Evolutionary conservation across 2,329 filamentous ascomycete species (phyloP).

Genomic region (Aspergillus glaucus): DNA sequence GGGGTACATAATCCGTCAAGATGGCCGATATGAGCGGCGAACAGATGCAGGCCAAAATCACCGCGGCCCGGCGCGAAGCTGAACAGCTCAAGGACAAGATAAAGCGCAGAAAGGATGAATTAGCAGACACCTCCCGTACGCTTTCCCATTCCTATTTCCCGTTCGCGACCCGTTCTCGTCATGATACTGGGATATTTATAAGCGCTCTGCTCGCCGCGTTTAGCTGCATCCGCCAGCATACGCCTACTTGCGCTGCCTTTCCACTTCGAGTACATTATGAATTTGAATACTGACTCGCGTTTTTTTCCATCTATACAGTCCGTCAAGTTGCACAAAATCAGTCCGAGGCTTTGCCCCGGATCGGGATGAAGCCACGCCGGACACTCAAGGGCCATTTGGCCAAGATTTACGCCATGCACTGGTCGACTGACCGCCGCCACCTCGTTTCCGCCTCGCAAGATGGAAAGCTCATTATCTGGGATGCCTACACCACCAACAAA

Average conservation of each 20-base stretch:
- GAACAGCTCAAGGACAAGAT: constrained; percentile 97
- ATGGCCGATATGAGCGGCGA: constrained; percentile 47
- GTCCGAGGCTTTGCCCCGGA: constrained; percentile 84
- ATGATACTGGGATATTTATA: no score
- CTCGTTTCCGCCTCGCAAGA: constrained; percentile 97
- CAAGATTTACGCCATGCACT: constrained; percentile 99
- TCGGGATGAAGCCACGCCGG: constrained; percentile 95
- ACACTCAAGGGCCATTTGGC: constrained; percentile 96
- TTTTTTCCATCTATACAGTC: constrained; percentile 51
- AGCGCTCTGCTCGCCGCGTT: not conserved
- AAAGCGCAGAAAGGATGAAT: constrained; percentile 99
- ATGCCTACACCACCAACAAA: constrained; percentile 99
- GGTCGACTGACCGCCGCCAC: constrained; percentile 96
- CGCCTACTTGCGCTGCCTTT: not conserved
- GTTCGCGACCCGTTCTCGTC: not conserved
- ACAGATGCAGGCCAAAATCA: constrained; percentile 85
- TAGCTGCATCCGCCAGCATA: not conserved
- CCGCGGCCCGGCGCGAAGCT: constrained; percentile 89
- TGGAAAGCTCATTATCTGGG: constrained; percentile 99
- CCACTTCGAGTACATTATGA: not conserved
- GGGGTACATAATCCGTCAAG: constrained; percentile 23
- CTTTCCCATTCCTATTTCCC: constrained; percentile 20
- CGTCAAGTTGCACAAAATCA: constrained; percentile 87
- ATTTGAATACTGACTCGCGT: constrained; percentile 19
- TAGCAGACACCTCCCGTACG: constrained; percentile 96